Evolutionary conservation across 768 basidiomycete species (phyloP).

Genomic region (Lentinus tigrinus): DNA sequence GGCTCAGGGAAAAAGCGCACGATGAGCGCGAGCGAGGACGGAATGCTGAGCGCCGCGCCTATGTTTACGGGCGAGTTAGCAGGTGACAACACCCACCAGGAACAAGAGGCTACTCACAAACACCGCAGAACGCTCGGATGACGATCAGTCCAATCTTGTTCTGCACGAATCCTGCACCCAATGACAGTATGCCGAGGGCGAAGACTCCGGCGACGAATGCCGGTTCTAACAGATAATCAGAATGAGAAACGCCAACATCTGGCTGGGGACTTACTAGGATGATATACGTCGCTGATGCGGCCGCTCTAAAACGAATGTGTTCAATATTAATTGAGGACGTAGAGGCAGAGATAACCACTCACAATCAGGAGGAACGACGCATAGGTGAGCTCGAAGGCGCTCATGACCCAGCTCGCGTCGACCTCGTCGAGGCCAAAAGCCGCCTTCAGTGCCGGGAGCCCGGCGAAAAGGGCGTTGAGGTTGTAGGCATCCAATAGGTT

Average conservation of each 20-base stretch:
- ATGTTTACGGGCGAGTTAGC: not conserved
- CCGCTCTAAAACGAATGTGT: slow-evolving; percentile 19
- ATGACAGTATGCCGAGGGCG: slow-evolving; percentile 20
- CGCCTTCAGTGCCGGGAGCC: not conserved
- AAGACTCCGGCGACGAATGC: slow-evolving; percentile 21
- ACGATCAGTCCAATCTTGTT: slow-evolving; percentile 24
- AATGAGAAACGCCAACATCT: not conserved
- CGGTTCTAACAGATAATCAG: slow-evolving; percentile 10
- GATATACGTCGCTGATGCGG: slow-evolving; percentile 25
- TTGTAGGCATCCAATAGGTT: not conserved
- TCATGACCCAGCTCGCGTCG: slow-evolving; percentile 24
- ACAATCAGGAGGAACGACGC: slow-evolving; percentile 30
- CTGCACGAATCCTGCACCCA: slow-evolving; percentile 24
- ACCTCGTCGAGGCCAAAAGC: not conserved
- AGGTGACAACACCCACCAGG: not conserved
- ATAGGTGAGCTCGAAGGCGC: slow-evolving; percentile 31
- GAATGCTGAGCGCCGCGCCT: slow-evolving; percentile 40
- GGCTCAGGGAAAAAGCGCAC: slow-evolving; percentile 43
- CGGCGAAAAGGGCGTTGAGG: not conserved
- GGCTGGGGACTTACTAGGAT: slow-evolving; percentile 20
- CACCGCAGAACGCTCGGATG: slow-evolving; percentile 25
- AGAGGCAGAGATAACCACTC: slow-evolving; percentile 4
- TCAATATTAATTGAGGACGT: not conserved
- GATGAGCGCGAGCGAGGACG: slow-evolving; percentile 38
- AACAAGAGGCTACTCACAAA: slow-evolving; percentile 8